Evolutionary conservation across 2,329 filamentous ascomycete species (phyloP).

Genomic region (Bipolaris cookei): DNA sequence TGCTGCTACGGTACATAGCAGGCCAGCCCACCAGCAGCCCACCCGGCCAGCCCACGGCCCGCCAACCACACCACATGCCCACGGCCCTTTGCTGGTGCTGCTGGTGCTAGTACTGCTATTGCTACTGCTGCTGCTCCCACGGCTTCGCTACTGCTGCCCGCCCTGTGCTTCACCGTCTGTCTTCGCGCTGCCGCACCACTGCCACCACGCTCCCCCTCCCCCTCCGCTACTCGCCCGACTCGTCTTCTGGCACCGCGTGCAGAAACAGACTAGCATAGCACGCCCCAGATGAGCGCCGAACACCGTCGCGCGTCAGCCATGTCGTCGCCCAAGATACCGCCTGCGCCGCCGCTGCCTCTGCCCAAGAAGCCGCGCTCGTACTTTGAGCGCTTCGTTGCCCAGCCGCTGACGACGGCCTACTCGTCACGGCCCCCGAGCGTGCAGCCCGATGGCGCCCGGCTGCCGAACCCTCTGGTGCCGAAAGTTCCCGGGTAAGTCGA

Average conservation of each 20-base stretch:
- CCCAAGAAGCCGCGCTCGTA: slow-evolving; percentile 45
- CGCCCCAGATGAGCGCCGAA: slow-evolving; percentile 14
- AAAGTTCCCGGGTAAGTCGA: slow-evolving; percentile 45
- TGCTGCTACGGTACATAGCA: too few relatives aligned
- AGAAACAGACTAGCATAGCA: slow-evolving; percentile 1
- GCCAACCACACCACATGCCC: too few relatives aligned
- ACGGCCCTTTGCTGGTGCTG: too few relatives aligned
- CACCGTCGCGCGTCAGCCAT: slow-evolving; percentile 21
- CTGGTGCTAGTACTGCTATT: neutral
- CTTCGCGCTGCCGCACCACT: neutral
- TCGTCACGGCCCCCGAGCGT: slow-evolving; percentile 61
- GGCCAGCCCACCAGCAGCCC: too few relatives aligned
- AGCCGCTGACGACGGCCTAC: slow-evolving; percentile 58
- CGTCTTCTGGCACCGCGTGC: neutral
- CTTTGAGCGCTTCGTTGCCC: slow-evolving; percentile 61
- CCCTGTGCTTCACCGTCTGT: neutral
- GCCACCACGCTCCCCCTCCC: neutral
- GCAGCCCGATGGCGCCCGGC: slow-evolving; percentile 50
- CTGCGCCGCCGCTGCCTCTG: slow-evolving; percentile 47
- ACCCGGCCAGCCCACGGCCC: too few relatives aligned
- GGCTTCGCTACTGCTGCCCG: neutral
- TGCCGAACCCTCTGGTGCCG: slow-evolving; percentile 46
- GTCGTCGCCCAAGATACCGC: slow-evolving; percentile 30
- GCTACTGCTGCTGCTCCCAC: neutral
- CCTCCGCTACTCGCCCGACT: neutral